Conservation (phyloP, 116 monocot genomes). For the Iris pallida region DNA sequence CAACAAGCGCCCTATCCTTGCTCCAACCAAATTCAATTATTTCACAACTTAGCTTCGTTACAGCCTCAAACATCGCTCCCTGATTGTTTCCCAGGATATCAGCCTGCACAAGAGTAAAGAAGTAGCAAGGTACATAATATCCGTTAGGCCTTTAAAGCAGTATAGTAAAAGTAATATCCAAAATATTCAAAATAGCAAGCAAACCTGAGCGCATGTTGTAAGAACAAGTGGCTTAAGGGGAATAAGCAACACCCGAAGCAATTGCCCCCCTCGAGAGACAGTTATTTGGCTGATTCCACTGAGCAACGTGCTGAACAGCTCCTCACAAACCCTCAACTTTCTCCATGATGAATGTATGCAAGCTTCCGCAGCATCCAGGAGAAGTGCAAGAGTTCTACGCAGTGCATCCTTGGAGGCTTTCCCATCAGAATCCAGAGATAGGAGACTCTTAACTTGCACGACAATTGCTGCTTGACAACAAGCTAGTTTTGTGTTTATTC, state of each 20-base stretch:
- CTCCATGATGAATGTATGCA: conserved; percentile 85
- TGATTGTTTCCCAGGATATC: conserved; percentile 72
- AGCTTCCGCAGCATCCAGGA: conserved; percentile 83
- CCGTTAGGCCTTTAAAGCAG: neutral
- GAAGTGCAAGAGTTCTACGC: conserved; percentile 71
- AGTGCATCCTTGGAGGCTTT: conserved; percentile 73
- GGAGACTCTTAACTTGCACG: conserved; percentile 58
- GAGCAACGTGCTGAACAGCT: conserved; percentile 71
- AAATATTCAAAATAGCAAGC: conserved; percentile 2
- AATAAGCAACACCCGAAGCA: conserved; percentile 80
- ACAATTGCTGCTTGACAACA: conserved; percentile 73
- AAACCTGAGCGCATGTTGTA: conserved; percentile 80
- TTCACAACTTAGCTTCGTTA: conserved; percentile 89
- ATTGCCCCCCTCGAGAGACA: conserved; percentile 80
- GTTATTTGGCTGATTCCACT: conserved; percentile 83
- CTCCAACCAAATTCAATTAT: conserved; percentile 99
- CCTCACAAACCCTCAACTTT: conserved; percentile 84
- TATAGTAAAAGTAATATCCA: too few relatives aligned
- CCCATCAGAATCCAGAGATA: conserved; percentile 54
- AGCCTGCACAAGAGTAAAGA: conserved; percentile 41
- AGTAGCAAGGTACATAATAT: neutral
- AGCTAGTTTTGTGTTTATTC: conserved; percentile 70
- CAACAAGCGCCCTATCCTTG: conserved; percentile 92
- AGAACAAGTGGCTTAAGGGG: conserved; percentile 90
- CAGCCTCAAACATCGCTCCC: conserved; percentile 74